phyloP scores from a whole-genome alignment of 1,284 basidiomycete species.

The Leucoagaricus sp. region DNA sequence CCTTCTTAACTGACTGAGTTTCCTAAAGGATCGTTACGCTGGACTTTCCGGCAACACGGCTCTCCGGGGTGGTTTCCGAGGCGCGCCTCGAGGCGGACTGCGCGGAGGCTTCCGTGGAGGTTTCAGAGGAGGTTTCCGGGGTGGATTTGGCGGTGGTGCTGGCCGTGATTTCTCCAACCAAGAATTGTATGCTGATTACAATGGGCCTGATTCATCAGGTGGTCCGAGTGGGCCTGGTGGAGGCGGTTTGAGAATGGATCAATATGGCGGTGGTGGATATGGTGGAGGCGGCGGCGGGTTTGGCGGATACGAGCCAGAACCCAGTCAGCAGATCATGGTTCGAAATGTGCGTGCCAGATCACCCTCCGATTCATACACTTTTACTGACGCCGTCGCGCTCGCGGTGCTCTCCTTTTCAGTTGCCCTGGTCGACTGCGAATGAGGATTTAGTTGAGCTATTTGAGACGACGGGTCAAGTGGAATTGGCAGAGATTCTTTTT shows the following conservation, averaged over 20 bases:
- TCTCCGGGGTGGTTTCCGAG: conserved; percentile 63
- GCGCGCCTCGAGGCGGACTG: conserved; percentile 46
- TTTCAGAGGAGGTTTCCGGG: conserved; percentile 55
- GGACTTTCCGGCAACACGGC: conserved; percentile 65
- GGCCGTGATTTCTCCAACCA: conserved; percentile 77
- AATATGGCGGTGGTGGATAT: conserved; percentile 30
- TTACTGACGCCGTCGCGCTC: neutral
- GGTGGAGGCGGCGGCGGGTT: conserved; percentile 37
- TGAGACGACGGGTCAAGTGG: conserved; percentile 95
- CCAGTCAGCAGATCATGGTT: conserved; percentile 96
- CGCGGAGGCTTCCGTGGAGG: conserved; percentile 44
- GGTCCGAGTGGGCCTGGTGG: conserved; percentile 29
- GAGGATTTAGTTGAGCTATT: conserved; percentile 98
- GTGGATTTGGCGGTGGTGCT: conserved; percentile 53
- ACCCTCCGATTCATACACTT: neutral
- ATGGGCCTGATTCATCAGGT: conserved; percentile 71
- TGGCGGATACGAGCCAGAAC: conserved; percentile 59
- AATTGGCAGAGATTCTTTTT: conserved; percentile 91
- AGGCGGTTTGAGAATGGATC: conserved; percentile 48
- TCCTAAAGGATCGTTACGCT: conserved; percentile 84
- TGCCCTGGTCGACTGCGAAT: conserved; percentile 99
- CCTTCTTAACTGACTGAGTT: conserved; percentile 10
- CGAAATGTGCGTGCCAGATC: conserved; percentile 76
- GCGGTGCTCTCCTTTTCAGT: conserved; percentile 46
- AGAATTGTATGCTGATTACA: conserved; percentile 81